A percentile compares a stretch with the other conserved stretches of the same genome.
Conservation (phyloP, 1,284 basidiomycete species). For the Anthracocystis setariae region DNA sequence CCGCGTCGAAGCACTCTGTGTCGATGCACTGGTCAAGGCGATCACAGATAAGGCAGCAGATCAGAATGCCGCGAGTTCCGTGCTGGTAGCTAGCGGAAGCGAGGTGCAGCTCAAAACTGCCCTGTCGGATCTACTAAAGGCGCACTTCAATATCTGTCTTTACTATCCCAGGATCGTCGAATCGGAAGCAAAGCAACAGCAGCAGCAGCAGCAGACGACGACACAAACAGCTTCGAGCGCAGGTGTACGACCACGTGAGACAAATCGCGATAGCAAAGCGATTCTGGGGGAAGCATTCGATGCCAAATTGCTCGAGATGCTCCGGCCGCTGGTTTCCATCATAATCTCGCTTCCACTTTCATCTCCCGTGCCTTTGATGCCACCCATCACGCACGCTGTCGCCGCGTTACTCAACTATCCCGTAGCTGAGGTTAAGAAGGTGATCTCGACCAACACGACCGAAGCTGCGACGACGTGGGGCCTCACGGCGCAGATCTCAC, state of each 20-base stretch:
- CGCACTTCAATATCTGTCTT: conserved; percentile 59
- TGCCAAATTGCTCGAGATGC: conserved; percentile 37
- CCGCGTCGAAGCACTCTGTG: conserved; percentile 25
- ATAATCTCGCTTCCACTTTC: conserved; percentile 31
- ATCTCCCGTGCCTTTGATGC: conserved; percentile 38
- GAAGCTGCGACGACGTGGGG: background rate
- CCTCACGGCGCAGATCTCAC: conserved; percentile 23
- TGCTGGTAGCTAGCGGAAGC: conserved; percentile 31
- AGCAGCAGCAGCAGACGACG: conserved; percentile 5
- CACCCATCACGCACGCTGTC: conserved; percentile 59
- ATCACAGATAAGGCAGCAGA: conserved; percentile 15
- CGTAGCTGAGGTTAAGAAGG: conserved; percentile 21
- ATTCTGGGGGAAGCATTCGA: conserved; percentile 48
- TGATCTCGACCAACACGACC: background rate
- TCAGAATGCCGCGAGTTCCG: conserved; percentile 7
- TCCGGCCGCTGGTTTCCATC: conserved; percentile 45
- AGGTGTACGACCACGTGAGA: background rate
- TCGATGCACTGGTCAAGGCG: conserved; percentile 29
- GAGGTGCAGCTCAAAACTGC: conserved; percentile 45
- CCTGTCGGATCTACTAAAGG: conserved; percentile 56
- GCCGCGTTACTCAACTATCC: conserved; percentile 61
- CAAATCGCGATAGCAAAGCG: conserved; percentile 1
- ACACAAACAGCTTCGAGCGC: conserved; percentile 2
- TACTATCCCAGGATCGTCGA: conserved; percentile 56
- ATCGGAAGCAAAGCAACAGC: conserved; percentile 26